These are phyloP conservation scores for Diplodia intermedia DNA, from an alignment of 2,329 filamentous ascomycete species.

Conservation along the genomic window DNA sequence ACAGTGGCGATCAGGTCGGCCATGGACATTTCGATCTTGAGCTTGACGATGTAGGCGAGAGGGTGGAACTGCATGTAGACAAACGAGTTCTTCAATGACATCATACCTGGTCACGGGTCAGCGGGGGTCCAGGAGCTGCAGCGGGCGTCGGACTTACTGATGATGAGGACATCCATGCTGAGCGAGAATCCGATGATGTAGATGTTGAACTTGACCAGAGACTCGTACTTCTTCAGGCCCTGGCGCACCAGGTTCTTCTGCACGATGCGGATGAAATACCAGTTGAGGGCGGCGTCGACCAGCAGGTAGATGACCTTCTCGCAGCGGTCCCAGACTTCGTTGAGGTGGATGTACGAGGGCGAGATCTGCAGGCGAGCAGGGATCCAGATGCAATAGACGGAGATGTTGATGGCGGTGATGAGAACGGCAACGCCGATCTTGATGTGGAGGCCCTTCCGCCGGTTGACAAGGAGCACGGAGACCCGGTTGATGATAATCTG, in stretches of 20 bases:
- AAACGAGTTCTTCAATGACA: slow-evolving; percentile 30
- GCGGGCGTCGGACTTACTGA: background rate
- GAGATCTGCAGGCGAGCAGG: slow-evolving; percentile 40
- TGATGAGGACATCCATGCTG: slow-evolving; percentile 38
- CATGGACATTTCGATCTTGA: slow-evolving; percentile 57
- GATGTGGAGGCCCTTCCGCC: background rate
- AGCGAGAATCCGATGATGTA: slow-evolving; percentile 40
- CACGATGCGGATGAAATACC: slow-evolving; percentile 41
- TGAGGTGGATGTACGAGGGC: slow-evolving; percentile 38
- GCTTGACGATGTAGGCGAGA: slow-evolving; percentile 53
- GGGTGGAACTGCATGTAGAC: slow-evolving; percentile 51
- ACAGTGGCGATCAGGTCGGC: slow-evolving; percentile 47
- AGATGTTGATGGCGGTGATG: slow-evolving; percentile 42
- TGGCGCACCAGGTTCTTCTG: slow-evolving; percentile 40
- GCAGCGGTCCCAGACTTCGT: slow-evolving; percentile 33
- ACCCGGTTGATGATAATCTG: slow-evolving; percentile 44
- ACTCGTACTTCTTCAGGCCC: slow-evolving; percentile 41
- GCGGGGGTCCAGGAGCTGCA: no score
- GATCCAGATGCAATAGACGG: slow-evolving; percentile 42
- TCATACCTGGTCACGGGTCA: slow-evolving; percentile 27
- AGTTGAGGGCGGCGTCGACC: slow-evolving; percentile 40
- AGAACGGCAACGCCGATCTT: slow-evolving; percentile 24
- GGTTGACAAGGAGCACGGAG: slow-evolving; percentile 29
- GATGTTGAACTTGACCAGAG: slow-evolving; percentile 41
- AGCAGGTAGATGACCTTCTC: slow-evolving; percentile 41